A percentile compares a stretch with the other conserved stretches of the same genome.
These are phyloP conservation scores for Aspergillus olivimuriae DNA, from an alignment of 495 filamentous ascomycete species.

Conservation along the genomic window DNA sequence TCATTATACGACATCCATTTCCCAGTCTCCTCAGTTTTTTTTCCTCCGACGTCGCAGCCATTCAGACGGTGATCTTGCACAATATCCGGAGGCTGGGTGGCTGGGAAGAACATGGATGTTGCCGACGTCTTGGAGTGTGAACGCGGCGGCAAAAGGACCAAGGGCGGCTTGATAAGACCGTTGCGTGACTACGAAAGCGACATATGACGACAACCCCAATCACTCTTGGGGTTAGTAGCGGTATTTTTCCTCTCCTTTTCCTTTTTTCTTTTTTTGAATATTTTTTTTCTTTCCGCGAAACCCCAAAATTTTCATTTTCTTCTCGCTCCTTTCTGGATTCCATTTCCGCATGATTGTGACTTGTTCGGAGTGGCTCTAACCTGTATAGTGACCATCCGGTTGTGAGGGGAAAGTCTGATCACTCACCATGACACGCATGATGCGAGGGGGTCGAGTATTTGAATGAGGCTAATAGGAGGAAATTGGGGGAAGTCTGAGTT, in stretches of 20 bases:
- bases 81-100: slow-evolving; percentile 31
- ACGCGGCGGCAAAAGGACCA: slow-evolving; percentile 11
- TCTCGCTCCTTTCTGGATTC: background rate
- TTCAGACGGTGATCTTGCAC: background rate
- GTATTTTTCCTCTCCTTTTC: background rate
- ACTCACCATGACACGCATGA: slow-evolving; percentile 1
- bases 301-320: slow-evolving; percentile 1
- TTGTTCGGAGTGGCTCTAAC: too few relatives aligned
- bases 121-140: slow-evolving; percentile 11
- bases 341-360: too few relatives aligned
- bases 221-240: background rate
- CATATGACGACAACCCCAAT: background rate
- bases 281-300: too few relatives aligned
- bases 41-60: slow-evolving; percentile 3
- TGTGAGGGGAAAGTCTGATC: too few relatives aligned
- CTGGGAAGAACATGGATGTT: slow-evolving; percentile 27
- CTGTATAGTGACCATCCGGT: too few relatives aligned
- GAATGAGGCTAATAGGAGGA: background rate
- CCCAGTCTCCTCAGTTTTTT: slow-evolving; percentile 1
- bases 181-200: slow-evolving; percentile 9
- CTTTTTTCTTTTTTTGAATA: slow-evolving; percentile 3
- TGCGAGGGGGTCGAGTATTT: slow-evolving; percentile 2
- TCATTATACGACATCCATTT: slow-evolving; percentile 4
- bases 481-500: background rate
- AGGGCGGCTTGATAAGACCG: slow-evolving; percentile 1